Evolutionary conservation across 768 basidiomycete genomes (phyloP).

Genomic region (Hygrocybe coccinea): DNA sequence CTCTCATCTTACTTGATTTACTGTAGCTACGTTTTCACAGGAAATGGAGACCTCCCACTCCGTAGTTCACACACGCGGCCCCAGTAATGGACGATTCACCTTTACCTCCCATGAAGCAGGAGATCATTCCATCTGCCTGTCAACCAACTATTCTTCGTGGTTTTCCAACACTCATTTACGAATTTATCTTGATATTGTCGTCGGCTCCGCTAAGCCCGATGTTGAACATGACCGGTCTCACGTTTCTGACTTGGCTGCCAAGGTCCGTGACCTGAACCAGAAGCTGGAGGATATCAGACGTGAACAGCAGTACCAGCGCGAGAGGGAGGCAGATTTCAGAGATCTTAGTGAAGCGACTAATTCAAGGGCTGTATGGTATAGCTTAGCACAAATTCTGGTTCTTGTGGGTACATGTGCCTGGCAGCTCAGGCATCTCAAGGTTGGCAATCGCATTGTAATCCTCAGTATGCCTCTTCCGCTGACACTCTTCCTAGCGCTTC

Average conservation of each 20-base stretch:
- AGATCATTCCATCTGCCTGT: slow-evolving; percentile 95
- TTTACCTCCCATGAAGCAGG: slow-evolving; percentile 97
- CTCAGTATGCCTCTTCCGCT: slow-evolving; percentile 6
- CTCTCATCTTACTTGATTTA: not conserved
- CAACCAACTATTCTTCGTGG: slow-evolving; percentile 89
- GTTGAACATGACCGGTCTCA: slow-evolving; percentile 83
- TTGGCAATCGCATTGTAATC: slow-evolving; percentile 22
- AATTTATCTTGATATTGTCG: slow-evolving; percentile 89
- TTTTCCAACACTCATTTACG: slow-evolving; percentile 84
- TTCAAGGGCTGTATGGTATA: slow-evolving; percentile 93
- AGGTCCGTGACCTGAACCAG: slow-evolving; percentile 88
- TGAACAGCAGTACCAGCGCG: slow-evolving; percentile 97
- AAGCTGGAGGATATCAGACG: slow-evolving; percentile 89
- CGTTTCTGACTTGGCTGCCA: slow-evolving; percentile 72
- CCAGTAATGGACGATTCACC: slow-evolving; percentile 87
- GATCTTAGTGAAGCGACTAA: slow-evolving; percentile 88
- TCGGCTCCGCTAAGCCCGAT: slow-evolving; percentile 84
- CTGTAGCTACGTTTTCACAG: slow-evolving; percentile 37
- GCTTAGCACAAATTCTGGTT: slow-evolving; percentile 78
- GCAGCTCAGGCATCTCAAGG: slow-evolving; percentile 91
- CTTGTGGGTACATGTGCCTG: slow-evolving; percentile 82
- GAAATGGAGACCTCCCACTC: slow-evolving; percentile 78
- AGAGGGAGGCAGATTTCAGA: slow-evolving; percentile 87
- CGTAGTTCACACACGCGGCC: slow-evolving; percentile 87
- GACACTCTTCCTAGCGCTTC: slow-evolving; percentile 51